Base-by-base conservation (phyloP, 140 eudicot genomes). In the Ambrosia hybrid region DNA sequence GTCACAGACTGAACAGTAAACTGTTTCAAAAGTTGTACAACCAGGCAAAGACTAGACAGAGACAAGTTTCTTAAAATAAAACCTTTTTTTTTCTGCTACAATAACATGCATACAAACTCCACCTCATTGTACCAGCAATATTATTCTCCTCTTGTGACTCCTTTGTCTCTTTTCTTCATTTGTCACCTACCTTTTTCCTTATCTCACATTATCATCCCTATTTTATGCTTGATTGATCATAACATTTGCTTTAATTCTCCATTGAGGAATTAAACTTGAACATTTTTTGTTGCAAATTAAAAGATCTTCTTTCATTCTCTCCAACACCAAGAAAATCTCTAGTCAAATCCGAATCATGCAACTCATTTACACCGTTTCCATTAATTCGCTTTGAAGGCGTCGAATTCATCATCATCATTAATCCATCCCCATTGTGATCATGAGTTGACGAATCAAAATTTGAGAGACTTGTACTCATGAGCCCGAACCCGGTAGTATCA, bases 301-400 rank as follows among this genome's bases (percentile, higher is more conserved):
- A 79, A 2, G 74, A 33, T 73, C 90, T 77, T 5, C 74, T 75
- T 36, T 82, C 88, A 13, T 75, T 69, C 30, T 83, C 82, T 71
- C 92, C 93, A 3, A 91, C 95, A 0, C 97, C 97, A 45, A 91
- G 97, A 79, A 91, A 91, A 82, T 91, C 97, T 60, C 96, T 72
- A 3, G 97, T 91, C 46, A 83, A 57, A 11, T 84, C 68, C 51
- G 84, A 82, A 61, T 78, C 79, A 9, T 9, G 45, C 3, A 62
- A 10, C 67, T 79, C 83, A 7, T 68, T 74, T 33, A 6, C 9
- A 5, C 67, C 73, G 56, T 38, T 74, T 17, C 76, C 63, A 43
- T 72, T 69, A 4, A 65, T 37, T 36, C 48, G 69, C 57, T 63
- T 76, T 57, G 55, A 16, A 21, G 26, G 26, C 26, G 26, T 21